These are phyloP conservation scores for Alternaria solani DNA, from an alignment of 2,329 filamentous ascomycete species.

Conservation along the genomic window DNA sequence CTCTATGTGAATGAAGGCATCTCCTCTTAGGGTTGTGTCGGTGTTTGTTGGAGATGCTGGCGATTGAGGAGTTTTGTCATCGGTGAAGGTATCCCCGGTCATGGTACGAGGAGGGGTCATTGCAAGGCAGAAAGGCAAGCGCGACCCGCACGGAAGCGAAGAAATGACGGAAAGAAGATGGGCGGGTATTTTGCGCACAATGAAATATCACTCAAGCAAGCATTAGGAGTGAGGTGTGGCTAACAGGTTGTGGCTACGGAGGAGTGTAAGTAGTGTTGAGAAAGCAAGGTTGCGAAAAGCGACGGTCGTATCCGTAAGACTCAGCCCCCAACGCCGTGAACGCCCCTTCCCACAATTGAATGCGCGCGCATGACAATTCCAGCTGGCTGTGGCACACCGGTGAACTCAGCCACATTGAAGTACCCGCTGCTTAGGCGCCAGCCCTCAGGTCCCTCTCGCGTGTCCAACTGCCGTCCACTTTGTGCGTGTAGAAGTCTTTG, in stretches of 20 bases:
- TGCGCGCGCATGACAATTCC: not conserved
- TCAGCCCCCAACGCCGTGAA: conserved; percentile 26
- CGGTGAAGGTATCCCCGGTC: conserved; percentile 43
- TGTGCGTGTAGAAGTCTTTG: conserved; percentile 16
- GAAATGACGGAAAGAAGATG: conserved; percentile 11
- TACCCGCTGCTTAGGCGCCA: conserved; percentile 22
- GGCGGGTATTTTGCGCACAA: conserved; percentile 11
- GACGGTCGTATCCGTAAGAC: conserved; percentile 18
- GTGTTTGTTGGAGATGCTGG: conserved; percentile 43
- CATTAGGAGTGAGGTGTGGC: conserved; percentile 34
- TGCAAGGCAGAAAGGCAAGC: not conserved
- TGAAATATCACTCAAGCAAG: conserved; percentile 20
- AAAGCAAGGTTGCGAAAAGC: conserved; percentile 12
- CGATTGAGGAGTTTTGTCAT: conserved; percentile 34
- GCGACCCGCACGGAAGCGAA: conserved; percentile 13
- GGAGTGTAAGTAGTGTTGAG: conserved; percentile 32
- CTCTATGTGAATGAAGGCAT: conserved; percentile 44
- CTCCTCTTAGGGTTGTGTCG: conserved; percentile 39
- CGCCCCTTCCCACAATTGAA: conserved; percentile 30
- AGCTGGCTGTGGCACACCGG: conserved; percentile 22
- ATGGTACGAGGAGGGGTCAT: conserved; percentile 44
- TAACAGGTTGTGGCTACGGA: conserved; percentile 38
- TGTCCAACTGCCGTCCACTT: conserved; percentile 33
- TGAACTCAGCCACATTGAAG: conserved; percentile 36
- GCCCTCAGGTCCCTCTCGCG: conserved; percentile 40